These are phyloP conservation scores for Porcisia deanei DNA, from an alignment of 208 protist genomes.

Conservation along the genomic window DNA sequence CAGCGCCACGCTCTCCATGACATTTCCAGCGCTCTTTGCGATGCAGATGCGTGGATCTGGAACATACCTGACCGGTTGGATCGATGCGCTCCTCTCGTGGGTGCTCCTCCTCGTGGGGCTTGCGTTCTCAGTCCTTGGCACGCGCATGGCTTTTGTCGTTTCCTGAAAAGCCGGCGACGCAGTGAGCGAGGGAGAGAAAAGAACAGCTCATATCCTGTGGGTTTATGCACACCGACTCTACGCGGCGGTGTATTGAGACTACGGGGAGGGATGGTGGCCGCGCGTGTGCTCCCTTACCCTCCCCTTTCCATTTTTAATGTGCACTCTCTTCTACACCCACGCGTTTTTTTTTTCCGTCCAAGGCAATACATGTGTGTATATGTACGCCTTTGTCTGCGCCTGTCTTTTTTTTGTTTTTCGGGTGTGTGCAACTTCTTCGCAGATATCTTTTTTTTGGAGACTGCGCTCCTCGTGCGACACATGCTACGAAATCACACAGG, in stretches of 20 bases:
- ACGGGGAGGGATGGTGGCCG: neutral
- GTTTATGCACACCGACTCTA: neutral
- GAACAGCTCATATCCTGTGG: no score
- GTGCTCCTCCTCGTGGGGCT: slow-evolving; percentile 54
- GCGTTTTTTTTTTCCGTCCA: neutral
- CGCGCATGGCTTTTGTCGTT: slow-evolving; percentile 57
- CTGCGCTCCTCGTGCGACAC: neutral
- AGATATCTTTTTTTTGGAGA: neutral
- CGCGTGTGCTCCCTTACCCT: neutral
- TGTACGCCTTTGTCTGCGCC: neutral
- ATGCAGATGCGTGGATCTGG: slow-evolving; percentile 61
- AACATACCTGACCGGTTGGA: slow-evolving; percentile 53
- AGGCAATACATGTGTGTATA: neutral
- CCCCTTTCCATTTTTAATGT: neutral
- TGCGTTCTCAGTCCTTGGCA: slow-evolving; percentile 52
- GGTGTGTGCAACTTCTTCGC: neutral
- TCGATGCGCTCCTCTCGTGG: slow-evolving; percentile 48
- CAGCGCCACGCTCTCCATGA: slow-evolving; percentile 83
- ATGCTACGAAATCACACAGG: neutral
- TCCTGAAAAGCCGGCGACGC: neutral
- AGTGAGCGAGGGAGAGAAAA: neutral
- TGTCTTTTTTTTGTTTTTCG: neutral
- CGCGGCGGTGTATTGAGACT: neutral
- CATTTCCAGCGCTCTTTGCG: slow-evolving; percentile 73
- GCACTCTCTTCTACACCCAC: no score